Evolutionary conservation across 2,329 filamentous ascomycete species (phyloP).

Genomic region (Botryotinia narcissicola): DNA sequence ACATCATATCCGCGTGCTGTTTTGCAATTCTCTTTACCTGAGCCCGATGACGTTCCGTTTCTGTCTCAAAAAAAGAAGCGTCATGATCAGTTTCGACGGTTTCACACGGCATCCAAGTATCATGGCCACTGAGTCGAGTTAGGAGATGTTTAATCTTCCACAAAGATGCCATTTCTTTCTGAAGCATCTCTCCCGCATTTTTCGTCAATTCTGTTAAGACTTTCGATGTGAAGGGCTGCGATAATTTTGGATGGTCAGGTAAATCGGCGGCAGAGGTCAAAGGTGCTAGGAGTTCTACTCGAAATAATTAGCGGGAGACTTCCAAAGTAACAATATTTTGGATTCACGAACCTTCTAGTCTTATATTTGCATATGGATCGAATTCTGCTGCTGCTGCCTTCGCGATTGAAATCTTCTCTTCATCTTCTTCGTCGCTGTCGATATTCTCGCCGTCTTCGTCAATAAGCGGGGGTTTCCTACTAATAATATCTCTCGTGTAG

Average conservation of each 20-base stretch:
- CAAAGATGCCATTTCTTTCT: constrained; percentile 69
- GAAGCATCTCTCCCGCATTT: constrained; percentile 68
- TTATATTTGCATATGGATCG: constrained; percentile 71
- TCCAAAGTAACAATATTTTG: not conserved
- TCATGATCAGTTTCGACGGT: constrained; percentile 57
- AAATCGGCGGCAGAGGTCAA: constrained; percentile 73
- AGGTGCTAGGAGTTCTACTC: constrained; percentile 68
- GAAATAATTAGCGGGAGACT: constrained; percentile 28
- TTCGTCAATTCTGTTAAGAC: constrained; percentile 68
- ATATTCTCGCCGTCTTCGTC: constrained; percentile 78
- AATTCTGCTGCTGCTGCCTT: constrained; percentile 62
- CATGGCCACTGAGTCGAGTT: constrained; percentile 72
- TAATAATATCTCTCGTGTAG: constrained; percentile 69
- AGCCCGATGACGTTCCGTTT: constrained; percentile 29
- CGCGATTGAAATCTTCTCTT: constrained; percentile 56
- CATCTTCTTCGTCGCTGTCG: constrained; percentile 68
- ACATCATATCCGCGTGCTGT: constrained; percentile 33
- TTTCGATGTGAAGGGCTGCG: constrained; percentile 70
- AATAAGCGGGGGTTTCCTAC: constrained; percentile 67
- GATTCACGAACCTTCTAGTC: constrained; percentile 61
- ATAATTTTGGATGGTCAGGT: constrained; percentile 70
- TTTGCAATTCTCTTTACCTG: constrained; percentile 28
- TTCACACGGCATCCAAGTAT: constrained; percentile 63
- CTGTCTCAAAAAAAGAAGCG: constrained; percentile 47
- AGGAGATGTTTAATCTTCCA: constrained; percentile 74